A percentile compares a stretch with the other conserved stretches of the same genome.
Conservation (phyloP, 2,329 filamentous ascomycete genomes). For the Colletotrichum limetticola region DNA sequence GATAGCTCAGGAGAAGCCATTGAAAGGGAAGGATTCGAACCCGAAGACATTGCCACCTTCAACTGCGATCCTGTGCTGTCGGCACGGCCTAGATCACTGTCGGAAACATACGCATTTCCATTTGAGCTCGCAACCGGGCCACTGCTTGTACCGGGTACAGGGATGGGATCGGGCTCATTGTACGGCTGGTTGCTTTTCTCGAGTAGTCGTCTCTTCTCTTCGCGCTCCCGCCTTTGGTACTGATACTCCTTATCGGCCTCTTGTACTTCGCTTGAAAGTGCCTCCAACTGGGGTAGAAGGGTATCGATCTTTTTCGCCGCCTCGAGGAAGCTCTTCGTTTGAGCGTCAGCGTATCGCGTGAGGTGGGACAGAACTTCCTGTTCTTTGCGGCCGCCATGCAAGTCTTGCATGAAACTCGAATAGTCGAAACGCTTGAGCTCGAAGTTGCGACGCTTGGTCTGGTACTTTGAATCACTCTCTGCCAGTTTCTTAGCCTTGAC, state of each 20-base stretch:
- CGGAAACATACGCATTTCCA: constrained; percentile 64
- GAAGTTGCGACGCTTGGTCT: constrained; percentile 91
- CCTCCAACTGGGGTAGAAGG: constrained; percentile 89
- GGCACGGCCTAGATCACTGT: constrained; percentile 76
- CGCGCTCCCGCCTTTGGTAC: constrained; percentile 91
- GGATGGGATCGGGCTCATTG: constrained; percentile 73
- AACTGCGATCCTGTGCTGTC: constrained; percentile 80
- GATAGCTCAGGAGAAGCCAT: constrained; percentile 56
- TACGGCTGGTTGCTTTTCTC: constrained; percentile 87
- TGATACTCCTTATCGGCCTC: constrained; percentile 97
- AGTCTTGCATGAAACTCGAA: constrained; percentile 98
- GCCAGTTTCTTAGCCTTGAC: constrained; percentile 96
- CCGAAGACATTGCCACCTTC: constrained; percentile 61
- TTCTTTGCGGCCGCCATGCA: constrained; percentile 98
- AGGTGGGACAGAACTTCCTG: constrained; percentile 95
- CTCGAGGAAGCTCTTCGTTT: constrained; percentile 83
- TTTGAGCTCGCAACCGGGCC: constrained; percentile 50
- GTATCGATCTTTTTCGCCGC: constrained; percentile 89
- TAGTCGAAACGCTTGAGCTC: constrained; percentile 99
- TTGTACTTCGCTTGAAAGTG: constrained; percentile 87
- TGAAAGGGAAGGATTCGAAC: constrained; percentile 46
- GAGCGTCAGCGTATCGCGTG: constrained; percentile 91
- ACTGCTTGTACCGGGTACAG: constrained; percentile 48
- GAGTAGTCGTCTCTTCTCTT: constrained; percentile 89
- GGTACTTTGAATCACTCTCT: constrained; percentile 96